phyloP scores from a whole-genome alignment of 768 basidiomycete species.

The Leccinellum albellum region DNA sequence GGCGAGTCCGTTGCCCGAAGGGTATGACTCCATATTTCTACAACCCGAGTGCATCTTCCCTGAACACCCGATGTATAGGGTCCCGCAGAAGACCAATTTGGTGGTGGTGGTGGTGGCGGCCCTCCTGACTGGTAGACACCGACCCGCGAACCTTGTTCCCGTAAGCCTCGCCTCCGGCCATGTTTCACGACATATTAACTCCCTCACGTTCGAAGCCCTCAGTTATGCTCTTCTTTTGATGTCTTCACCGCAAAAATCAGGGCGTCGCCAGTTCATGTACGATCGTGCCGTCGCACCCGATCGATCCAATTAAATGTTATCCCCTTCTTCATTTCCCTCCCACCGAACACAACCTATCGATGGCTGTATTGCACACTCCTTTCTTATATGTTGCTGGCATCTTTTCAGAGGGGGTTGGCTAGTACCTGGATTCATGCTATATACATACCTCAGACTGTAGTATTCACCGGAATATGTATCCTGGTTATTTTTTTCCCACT shows the following conservation, averaged over 20 bases:
- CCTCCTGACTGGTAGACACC: slow-evolving; percentile 28
- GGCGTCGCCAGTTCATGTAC: slow-evolving; percentile 6
- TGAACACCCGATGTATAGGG: slow-evolving; percentile 11
- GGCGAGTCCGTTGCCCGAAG: slow-evolving; percentile 3
- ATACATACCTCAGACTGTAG: slow-evolving; percentile 8
- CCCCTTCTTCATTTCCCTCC: slow-evolving; percentile 1
- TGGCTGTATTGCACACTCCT: slow-evolving; percentile 10
- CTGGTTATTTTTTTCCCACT: not conserved
- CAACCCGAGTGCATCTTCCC: not conserved
- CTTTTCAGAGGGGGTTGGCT: not conserved
- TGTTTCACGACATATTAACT: slow-evolving; percentile 6
- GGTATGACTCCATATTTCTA: slow-evolving; percentile 8
- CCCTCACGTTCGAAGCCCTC: slow-evolving; percentile 1
- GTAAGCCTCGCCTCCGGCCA: slow-evolving; percentile 8
- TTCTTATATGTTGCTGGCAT: slow-evolving; percentile 1
- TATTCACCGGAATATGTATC: slow-evolving; percentile 3
- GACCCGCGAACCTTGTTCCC: not conserved
- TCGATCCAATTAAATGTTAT: slow-evolving; percentile 4
- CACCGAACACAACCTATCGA: slow-evolving; percentile 3
- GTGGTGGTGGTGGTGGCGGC: slow-evolving; percentile 11
- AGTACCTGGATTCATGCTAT: slow-evolving; percentile 6
- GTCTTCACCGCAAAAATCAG: slow-evolving; percentile 7
- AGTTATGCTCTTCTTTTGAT: not conserved
- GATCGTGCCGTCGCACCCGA: slow-evolving; percentile 2
- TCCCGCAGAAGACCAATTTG: slow-evolving; percentile 20